Conservation (phyloP, 306 rosid species). For the Lablab purpureus region DNA sequence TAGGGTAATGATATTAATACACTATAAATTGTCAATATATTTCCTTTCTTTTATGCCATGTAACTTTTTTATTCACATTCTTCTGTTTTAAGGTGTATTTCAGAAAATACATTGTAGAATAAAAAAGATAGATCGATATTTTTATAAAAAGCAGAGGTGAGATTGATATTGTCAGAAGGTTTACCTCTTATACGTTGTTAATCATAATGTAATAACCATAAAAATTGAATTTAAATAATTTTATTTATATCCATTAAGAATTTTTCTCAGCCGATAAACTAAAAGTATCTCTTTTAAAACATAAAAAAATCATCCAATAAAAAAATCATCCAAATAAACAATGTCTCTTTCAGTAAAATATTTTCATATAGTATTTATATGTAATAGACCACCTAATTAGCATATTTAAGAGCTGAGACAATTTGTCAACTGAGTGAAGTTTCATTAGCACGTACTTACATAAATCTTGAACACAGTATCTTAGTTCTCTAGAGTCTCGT, state of each 20-base stretch:
- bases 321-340: background rate
- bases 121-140: no score
- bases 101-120: no score
- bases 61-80: no score
- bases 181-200: slow-evolving; percentile 30
- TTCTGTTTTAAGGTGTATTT: no score
- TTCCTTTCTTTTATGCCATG: no score
- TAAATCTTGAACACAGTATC: slow-evolving; percentile 25
- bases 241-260: background rate
- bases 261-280: background rate
- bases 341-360: background rate
- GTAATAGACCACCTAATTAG: background rate
- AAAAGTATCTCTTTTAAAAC: background rate
- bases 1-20: no score
- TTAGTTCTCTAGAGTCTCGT: background rate
- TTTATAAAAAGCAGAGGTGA: no score
- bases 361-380: background rate
- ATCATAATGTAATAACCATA: slow-evolving; percentile 4
- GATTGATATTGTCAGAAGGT: background rate
- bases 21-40: no score
- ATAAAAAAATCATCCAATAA: no score
- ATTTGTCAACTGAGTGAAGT: background rate
- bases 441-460: background rate
- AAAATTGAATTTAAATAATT: background rate
- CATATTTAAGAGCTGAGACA: background rate